Base-by-base conservation (phyloP, 2,329 filamentous ascomycete species). In the Calonectria pseudoturangicola region DNA sequence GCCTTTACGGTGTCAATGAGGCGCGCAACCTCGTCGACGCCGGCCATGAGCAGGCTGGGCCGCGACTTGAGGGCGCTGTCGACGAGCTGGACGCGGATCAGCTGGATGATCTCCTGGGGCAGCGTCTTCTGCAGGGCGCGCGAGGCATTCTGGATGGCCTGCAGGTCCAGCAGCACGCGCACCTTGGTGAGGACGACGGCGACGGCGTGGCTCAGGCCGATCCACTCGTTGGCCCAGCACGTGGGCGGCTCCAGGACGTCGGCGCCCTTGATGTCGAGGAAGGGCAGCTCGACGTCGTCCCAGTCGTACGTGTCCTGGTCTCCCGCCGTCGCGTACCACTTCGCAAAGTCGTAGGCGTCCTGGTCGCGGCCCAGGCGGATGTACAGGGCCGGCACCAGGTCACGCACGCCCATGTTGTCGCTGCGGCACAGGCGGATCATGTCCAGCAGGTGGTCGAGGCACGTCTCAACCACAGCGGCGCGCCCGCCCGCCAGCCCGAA, bases 301-400 rank as follows among this genome's bases (percentile, higher is more conserved):
- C 74, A 79, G 51, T 79, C 75, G 33, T 80, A 78, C 16, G 78
- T 25, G 0, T 47, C 3, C 1, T 74, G 74, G 0, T 70, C 15
- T 0, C 67, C 73, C 2, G 60, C 71, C 0, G 75, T 80, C 0
- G 75, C 80, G 70, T 79, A 83, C 81, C 82, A 84, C 75, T 82
- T 85, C 3, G 84, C 58, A 45, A 87, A 86, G 67, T 87, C 85
- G 72, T 88, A 88, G 75, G 83, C 86, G n/a, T 88, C 87, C 75
- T 90, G 88, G 69, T 90, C 88, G 50, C 78, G 81, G 25, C 84
- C 83, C 8, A 90, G 82, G 3, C 88, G 85, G 16, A 91, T 76
- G 68, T 86, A 82, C 12, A 88, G 50, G 0, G 77, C 73, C 0
- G 89, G 88, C 0, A 87, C 71, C 0, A 86, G 25, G 21, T 84